Evolutionary conservation across 805 yeast species (phyloP).

Genomic region (Kodamaea sagamina): DNA sequence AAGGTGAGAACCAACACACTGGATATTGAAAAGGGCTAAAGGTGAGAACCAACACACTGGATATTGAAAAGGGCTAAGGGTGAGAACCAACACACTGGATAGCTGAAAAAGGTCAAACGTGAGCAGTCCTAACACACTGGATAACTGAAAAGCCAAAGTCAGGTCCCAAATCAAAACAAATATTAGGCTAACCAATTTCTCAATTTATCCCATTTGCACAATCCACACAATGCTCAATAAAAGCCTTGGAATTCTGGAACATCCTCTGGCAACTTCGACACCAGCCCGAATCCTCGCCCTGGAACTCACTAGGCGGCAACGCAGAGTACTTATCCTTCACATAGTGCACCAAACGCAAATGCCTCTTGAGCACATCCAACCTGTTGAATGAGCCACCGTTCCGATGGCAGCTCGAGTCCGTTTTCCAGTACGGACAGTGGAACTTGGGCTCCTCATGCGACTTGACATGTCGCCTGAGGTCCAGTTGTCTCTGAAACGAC

Average conservation of each 20-base stretch:
- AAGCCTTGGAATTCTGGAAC: conserved; percentile 55
- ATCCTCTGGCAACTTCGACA: conserved; percentile 63
- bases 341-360: conserved; percentile 67
- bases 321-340: conserved; percentile 46
- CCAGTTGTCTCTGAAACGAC: conserved; percentile 71
- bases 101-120: no score
- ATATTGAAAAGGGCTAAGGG: no score
- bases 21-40: no score
- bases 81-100: no score
- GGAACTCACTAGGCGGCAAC: conserved; percentile 17
- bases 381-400: conserved; percentile 77
- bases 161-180: no score
- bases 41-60: no score
- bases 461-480: conserved; percentile 64
- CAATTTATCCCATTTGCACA: conserved; percentile 46
- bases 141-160: no score
- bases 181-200: conserved; percentile 2
- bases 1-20: no score
- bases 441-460: conserved; percentile 67
- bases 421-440: conserved; percentile 73
- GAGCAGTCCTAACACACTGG: no score
- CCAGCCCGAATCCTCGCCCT: conserved; percentile 58
- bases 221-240: conserved; percentile 63
- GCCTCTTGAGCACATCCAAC: conserved; percentile 73
- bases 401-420: conserved; percentile 70